Base-by-base conservation (phyloP, 768 basidiomycete genomes). In the Macrolepiota fuliginosa region DNA sequence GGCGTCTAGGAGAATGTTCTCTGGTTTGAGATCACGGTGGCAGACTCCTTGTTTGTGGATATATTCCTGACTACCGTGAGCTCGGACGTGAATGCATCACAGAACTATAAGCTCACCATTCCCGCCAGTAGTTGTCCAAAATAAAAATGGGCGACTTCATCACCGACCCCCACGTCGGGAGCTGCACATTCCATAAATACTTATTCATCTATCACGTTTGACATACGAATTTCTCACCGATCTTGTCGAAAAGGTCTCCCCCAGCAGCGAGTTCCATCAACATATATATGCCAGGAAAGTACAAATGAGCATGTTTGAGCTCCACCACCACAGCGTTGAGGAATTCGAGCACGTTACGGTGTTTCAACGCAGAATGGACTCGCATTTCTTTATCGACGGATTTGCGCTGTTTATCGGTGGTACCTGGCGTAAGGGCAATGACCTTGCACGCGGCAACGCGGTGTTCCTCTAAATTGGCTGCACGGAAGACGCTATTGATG, bases 161-260 rank as follows among this genome's bases (percentile, higher is more conserved):
- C 90, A 24, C 84, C 83, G 2, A 96, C 81, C 4, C 97, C 97
- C 6, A 92, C 80, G 72, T 98, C 93, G 1, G 97, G 95, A 2
- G 89, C 97, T 98, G 66, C 15, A 54, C 19, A 61, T 22, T 58
- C 40, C 39, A 55, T 47, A 32, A 24, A 42, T 35, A 56, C 13
- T 4, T 50, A 54, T 25, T 53, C 22, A 22, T 19, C 19, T 35
- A 56, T 61, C 49, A 10, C 47, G 19, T 24, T 35, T 19, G 46
- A 42, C 58, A 24, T 17, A 24, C 19, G 49, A 11, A 27, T 24
- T 12, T 65, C 90, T 46, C 69, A 96, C 96, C 92, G 55, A 99
- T 99, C 79, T 98, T 99, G 74, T 99, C 97, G 72, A 99, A 99
- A 35, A 99, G 76, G 73, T 98, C 97, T 0, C 97, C 97, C 22